phyloP scores from a whole-genome alignment of 352 stramenopile species.

The Phytophthora megakarya region DNA sequence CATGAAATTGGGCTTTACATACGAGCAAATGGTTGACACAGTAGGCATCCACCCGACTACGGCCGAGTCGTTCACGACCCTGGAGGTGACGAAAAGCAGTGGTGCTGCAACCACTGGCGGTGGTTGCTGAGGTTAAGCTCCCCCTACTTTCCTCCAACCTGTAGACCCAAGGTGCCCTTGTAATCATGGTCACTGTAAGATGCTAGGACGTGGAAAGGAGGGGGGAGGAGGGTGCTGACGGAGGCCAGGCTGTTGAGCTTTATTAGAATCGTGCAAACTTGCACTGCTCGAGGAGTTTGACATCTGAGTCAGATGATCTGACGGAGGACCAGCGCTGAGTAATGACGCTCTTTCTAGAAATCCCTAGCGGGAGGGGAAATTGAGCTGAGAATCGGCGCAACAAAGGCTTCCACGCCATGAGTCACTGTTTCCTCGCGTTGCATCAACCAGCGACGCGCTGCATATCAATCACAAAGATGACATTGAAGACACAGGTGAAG shows the following conservation, averaged over 20 bases:
- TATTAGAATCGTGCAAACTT: slow-evolving; percentile 1
- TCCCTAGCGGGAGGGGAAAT: slow-evolving; percentile 69
- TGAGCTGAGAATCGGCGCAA: slow-evolving; percentile 61
- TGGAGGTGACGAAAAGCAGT: slow-evolving; percentile 95
- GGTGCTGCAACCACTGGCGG: slow-evolving; percentile 90
- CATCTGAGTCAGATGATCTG: slow-evolving; percentile 12
- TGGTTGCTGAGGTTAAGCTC: slow-evolving; percentile 97
- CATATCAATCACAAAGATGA: neutral
- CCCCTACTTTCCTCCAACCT: slow-evolving; percentile 51
- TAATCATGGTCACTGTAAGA: neutral
- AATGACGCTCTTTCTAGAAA: slow-evolving; percentile 86
- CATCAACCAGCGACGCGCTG: slow-evolving; percentile 9
- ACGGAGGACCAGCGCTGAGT: slow-evolving; percentile 41
- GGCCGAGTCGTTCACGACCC: slow-evolving; percentile 94
- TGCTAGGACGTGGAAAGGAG: slow-evolving; percentile 32
- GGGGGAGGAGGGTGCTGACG: slow-evolving; percentile 36
- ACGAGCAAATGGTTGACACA: slow-evolving; percentile 91
- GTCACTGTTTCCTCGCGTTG: slow-evolving; percentile 33
- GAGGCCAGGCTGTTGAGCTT: slow-evolving; percentile 27
- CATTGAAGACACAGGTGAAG: neutral
- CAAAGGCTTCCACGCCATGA: slow-evolving; percentile 21
- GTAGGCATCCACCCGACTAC: slow-evolving; percentile 97
- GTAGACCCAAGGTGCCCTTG: no score
- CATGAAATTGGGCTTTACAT: slow-evolving; percentile 95
- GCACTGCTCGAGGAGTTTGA: slow-evolving; percentile 6